These are phyloP conservation scores for Blepharisma stoltei DNA, from an alignment of 73 alveolate genomes.

Conservation along the genomic window DNA sequence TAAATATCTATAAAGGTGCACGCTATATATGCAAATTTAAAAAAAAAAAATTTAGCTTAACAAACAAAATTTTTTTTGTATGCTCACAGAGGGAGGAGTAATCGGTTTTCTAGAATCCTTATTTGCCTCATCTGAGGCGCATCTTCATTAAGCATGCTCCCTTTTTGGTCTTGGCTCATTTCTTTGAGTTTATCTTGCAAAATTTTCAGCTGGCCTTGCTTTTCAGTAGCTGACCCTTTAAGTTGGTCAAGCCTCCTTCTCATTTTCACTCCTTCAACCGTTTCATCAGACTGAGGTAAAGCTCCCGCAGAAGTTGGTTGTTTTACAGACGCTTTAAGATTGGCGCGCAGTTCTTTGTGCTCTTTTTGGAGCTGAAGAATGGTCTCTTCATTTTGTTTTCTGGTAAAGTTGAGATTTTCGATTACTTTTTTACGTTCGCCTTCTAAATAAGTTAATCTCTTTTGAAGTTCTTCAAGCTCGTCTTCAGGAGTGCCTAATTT, in stretches of 20 bases:
- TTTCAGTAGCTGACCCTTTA: conserved; percentile 14
- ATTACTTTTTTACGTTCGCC: conserved; percentile 53
- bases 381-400: conserved; percentile 43
- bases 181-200: conserved; percentile 55
- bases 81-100: too few species aligned
- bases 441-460: conserved; percentile 37
- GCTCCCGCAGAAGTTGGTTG: conserved; percentile 34
- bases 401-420: conserved; percentile 34
- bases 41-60: too few species aligned
- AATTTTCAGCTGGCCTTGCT: conserved; percentile 39
- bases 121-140: conserved; percentile 87
- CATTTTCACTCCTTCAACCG: conserved; percentile 53
- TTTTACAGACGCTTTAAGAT: conserved; percentile 36
- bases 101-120: conserved; percentile 82
- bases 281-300: conserved; percentile 27
- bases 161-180: conserved; percentile 34
- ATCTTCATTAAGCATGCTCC: conserved; percentile 53
- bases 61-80: too few species aligned
- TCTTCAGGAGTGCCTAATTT: conserved; percentile 36
- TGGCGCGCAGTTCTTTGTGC: conserved; percentile 54
- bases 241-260: conserved; percentile 53
- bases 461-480: conserved; percentile 49
- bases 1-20: too few species aligned
- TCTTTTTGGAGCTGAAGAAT: conserved; percentile 50
- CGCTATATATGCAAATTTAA: too few species aligned